Base-by-base conservation (phyloP, 2,329 filamentous ascomycete species). In the Sarocladium oryzae region DNA sequence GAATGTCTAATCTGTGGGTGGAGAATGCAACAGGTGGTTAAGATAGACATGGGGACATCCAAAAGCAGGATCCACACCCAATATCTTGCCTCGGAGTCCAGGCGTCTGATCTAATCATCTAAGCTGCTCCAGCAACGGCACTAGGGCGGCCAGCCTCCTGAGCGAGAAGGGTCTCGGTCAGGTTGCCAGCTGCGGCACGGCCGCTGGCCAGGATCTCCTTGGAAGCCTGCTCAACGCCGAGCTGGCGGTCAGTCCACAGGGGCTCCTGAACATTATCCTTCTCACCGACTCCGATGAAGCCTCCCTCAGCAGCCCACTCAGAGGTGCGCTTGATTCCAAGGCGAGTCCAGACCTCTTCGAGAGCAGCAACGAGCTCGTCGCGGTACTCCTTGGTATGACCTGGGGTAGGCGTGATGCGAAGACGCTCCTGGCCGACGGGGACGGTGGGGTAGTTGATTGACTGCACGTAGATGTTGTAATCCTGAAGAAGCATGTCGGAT, bases 401-500 rank as follows among this genome's bases (percentile, higher is more conserved):
- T 0, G 93, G 93, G 1, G 93, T 99, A 0, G 93, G 93, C 2
- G 93, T 99, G 68, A 99, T 89, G 58, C 93, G 87, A 52, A 99
- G 85, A 53, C 93, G 85, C 71, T 99, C 93, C 74, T 99, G 91
- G n/a, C 93, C 93, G 6, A 95, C 89, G 2, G 93, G 93, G 2
- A 99, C 93, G 49, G 93, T 99, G 2, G 93, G 93, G 71, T 97
- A 97, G 74, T 99, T 99, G 79, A 99, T 97, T 51, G 89, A 90
- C 72, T 99, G 93, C 23, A 99, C 93, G 66, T 99, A 99, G 65
- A 99, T 96, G 55, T 84, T 82, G 74, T 96, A 88, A 58, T 95
- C 86, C 58, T 87, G 84, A 13, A 99, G 80, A 20, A 99, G 82
- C 74, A 95, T 83, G 66, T 99, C 93, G 21, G 89, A 95, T 7